Conservation (phyloP, 371 early-diverging fungal species). For the Actinomortierella ambigua region DNA sequence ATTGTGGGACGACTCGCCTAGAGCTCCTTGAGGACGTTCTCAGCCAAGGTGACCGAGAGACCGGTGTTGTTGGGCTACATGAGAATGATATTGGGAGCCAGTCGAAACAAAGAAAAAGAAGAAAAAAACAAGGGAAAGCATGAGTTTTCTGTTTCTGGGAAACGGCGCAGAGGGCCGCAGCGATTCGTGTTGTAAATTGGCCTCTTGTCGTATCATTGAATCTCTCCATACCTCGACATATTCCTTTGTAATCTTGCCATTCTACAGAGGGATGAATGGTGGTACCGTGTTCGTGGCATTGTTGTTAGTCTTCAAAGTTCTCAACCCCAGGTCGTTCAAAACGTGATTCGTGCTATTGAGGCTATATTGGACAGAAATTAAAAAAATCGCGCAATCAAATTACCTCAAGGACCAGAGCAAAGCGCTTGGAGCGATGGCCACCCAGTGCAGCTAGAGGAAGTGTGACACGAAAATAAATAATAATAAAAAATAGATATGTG, state of each 20-base stretch:
- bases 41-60: conserved; percentile 56
- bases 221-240: conserved; percentile 42
- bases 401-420: conserved; percentile 69
- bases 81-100: neutral
- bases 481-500: neutral
- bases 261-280: conserved; percentile 11
- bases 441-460: conserved; percentile 58
- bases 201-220: neutral
- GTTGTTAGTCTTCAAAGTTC: too few relatives aligned
- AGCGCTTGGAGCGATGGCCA: conserved; percentile 69
- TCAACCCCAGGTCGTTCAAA: too few relatives aligned
- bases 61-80: conserved; percentile 62
- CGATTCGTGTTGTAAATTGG: too few relatives aligned
- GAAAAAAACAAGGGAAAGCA: neutral
- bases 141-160: neutral
- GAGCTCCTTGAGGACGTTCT: conserved; percentile 53
- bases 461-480: conserved; percentile 1
- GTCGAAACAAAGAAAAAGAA: neutral
- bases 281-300: too few relatives aligned
- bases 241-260: conserved; percentile 43
- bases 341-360: neutral
- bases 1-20: too few relatives aligned
- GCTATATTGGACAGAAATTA: neutral
- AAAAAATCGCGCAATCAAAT: neutral
- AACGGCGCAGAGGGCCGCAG: too few relatives aligned